Conservation (phyloP, 257 asterid genomes). For the Nicotiana benthamiana region DNA sequence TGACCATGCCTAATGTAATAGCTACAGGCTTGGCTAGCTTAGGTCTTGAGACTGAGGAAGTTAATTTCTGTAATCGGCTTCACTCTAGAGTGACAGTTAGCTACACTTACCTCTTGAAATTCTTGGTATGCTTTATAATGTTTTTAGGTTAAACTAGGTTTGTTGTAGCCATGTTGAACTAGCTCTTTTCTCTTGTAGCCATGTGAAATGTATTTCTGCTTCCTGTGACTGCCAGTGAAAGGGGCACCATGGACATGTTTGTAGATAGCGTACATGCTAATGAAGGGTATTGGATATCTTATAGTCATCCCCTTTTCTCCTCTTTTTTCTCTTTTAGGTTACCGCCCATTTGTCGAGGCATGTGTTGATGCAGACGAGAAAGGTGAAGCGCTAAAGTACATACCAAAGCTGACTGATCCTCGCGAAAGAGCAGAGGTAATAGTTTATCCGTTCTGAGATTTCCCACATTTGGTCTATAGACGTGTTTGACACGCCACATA, state of each 20-base stretch:
- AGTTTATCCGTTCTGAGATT: not conserved
- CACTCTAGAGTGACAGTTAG: not conserved
- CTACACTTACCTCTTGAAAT: not conserved
- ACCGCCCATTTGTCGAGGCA: slow-evolving; percentile 96
- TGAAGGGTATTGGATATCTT: not conserved
- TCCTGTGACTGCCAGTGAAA: not conserved
- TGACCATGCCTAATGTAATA: too few species aligned
- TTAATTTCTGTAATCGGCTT: not conserved
- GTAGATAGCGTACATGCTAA: not conserved
- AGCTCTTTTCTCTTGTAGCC: not conserved
- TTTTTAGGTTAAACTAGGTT: not conserved
- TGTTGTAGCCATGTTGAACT: slow-evolving; percentile 1
- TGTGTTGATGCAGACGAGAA: slow-evolving; percentile 85
- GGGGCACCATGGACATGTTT: not conserved
- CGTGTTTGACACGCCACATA: not conserved
- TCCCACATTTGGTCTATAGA: not conserved
- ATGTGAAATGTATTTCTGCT: not conserved
- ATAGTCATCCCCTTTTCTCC: not conserved
- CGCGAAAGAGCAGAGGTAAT: slow-evolving; percentile 87
- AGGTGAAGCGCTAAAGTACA: slow-evolving; percentile 76
- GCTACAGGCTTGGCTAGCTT: too few species aligned
- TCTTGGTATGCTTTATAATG: not conserved
- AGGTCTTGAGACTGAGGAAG: not conserved
- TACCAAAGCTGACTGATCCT: slow-evolving; percentile 82
- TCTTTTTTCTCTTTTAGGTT: slow-evolving; percentile 38